phyloP scores from a whole-genome alignment of 139 green algal species.

The Haematococcus lacustris region DNA sequence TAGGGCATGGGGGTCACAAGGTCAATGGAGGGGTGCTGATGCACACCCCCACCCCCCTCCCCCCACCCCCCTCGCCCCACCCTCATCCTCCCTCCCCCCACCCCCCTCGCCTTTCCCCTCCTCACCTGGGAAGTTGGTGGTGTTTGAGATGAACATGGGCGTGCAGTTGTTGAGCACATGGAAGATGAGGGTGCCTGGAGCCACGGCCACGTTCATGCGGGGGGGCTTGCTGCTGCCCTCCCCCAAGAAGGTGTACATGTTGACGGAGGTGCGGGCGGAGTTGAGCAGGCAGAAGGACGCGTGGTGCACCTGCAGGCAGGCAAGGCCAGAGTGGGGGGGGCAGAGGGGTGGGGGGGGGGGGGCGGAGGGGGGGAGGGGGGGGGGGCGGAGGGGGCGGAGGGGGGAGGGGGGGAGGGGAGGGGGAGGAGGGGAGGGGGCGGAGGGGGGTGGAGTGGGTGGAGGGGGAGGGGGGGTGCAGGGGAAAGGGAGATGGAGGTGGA shows the following conservation, averaged over 20 bases:
- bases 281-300: constrained; percentile 36
- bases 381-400: not conserved
- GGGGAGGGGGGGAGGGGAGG: not conserved
- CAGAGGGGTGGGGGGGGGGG: not conserved
- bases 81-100: too few species aligned
- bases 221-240: constrained; percentile 27
- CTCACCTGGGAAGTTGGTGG: constrained; percentile 19
- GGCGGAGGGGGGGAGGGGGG: not conserved
- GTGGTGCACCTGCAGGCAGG: constrained; percentile 17
- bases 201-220: constrained; percentile 29
- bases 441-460: not conserved
- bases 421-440: not conserved
- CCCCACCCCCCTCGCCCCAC: too few species aligned
- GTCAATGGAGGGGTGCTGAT: too few species aligned
- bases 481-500: not conserved
- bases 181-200: constrained; percentile 29
- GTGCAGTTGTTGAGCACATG: constrained; percentile 34
- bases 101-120: too few species aligned
- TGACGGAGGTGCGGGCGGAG: constrained; percentile 22
- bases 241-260: constrained; percentile 38
- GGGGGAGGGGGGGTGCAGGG: not conserved
- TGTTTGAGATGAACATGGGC: constrained; percentile 29
- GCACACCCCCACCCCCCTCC: too few species aligned
- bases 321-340: not conserved
- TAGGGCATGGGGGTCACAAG: too few species aligned